Evolutionary conservation across 2,329 filamentous ascomycete genomes (phyloP), one percentile per base, ranked within the genome.

Genomic region (Trichoderma koningiopsis): DNA sequence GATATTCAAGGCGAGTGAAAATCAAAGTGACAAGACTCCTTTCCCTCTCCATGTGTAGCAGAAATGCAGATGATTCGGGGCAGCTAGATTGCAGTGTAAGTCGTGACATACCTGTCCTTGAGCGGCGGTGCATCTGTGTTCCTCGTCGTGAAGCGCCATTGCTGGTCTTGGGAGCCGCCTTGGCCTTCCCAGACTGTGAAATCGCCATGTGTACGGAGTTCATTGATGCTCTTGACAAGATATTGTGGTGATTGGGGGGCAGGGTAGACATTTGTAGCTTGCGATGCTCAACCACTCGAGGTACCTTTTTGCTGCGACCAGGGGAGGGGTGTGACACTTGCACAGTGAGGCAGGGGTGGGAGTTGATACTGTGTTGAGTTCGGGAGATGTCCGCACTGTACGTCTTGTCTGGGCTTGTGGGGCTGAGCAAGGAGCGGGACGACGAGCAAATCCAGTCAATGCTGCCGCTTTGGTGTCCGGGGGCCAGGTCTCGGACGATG

Each of bases 41-140:
- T 31, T 29, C 27, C 27, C 2, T 27, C 27, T 27, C 27, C 27
- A 27, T 27, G 27, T 61, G 19, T 43, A 10, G 31, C 37, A 47
- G 4, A 6, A n/a, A 24, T 40, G n/a, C n/a, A 52, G 24, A 27
- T 22, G 59, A 27, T 14, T 4, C 5, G 49, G 52, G 35, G 49
- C 47, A 37, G 16, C 61, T 55, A 33, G 61, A 10, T 62, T 59
- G 63, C 16, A 19, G 37, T 40, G 19, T 47, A 55, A 74, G 72
- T 29, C 8, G 53, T 72, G 69, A 88, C 91, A 78, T 87, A 97
- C 94, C 94, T 89, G 94, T 96, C 83, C 95, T 90, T 81, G 95
- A 97, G 77, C 95, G 89, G 80, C 94, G 90, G 82, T 97, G 95
- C 90, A 96, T 94, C 85, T 97, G 95, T 76, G 89, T 83, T 82